Conservation (phyloP, 2,329 filamentous ascomycete genomes). For the Helminthosporium solani region DNA sequence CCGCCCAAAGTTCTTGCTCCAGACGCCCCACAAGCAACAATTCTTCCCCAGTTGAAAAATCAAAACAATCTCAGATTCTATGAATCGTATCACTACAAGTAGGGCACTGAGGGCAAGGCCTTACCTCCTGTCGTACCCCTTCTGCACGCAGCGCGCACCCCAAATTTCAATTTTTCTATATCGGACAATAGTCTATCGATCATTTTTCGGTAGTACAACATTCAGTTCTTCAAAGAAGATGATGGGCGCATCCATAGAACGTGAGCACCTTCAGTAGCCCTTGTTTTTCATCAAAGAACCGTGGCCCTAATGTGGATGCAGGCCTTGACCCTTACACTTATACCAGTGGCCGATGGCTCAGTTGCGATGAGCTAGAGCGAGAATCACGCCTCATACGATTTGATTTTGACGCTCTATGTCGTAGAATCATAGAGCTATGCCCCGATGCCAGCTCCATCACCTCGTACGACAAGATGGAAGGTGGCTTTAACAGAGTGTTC, state of each 20-base stretch:
- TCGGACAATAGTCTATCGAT: constrained; percentile 4
- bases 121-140: constrained; percentile 6
- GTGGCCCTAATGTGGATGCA: constrained; percentile 8
- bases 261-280: constrained; percentile 9
- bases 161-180: constrained; percentile 9
- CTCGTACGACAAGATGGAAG: constrained; percentile 47
- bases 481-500: constrained; percentile 49
- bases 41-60: constrained; percentile 5
- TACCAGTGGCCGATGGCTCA: constrained; percentile 39
- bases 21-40: constrained; percentile 1
- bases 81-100: constrained; percentile 11
- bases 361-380: constrained; percentile 39
- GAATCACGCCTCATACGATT: constrained; percentile 43
- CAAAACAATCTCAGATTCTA: constrained; percentile 8
- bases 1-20: constrained; percentile 3
- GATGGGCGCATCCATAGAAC: constrained; percentile 3
- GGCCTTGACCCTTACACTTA: constrained; percentile 23
- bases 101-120: constrained; percentile 1
- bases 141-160: constrained; percentile 8
- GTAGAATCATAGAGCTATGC: constrained; percentile 39
- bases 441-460: constrained; percentile 38
- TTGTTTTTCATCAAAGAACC: constrained; percentile 7
- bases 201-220: constrained; percentile 7
- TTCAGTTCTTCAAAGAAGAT: constrained; percentile 12
- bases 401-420: constrained; percentile 44